phyloP scores from a whole-genome alignment of 352 stramenopile species.

The Phytopythium mirpurense region DNA sequence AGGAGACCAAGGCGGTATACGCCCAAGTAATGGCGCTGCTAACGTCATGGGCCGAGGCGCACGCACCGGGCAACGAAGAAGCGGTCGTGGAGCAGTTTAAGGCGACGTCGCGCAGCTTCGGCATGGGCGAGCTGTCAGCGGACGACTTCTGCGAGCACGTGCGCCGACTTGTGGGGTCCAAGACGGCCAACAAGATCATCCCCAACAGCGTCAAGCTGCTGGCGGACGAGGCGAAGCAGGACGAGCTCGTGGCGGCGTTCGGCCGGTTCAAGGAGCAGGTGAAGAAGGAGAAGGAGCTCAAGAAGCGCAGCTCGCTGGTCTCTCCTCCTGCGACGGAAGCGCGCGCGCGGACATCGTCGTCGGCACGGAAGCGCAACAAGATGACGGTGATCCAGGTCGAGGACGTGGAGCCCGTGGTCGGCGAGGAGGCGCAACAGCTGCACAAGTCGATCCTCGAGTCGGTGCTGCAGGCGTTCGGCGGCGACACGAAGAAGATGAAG shows the following conservation, averaged over 20 bases:
- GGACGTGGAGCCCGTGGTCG: slow-evolving; percentile 79
- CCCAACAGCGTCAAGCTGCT: slow-evolving; percentile 68
- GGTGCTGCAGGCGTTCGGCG: slow-evolving; percentile 62
- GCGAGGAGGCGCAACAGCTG: slow-evolving; percentile 72
- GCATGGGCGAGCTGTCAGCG: slow-evolving; percentile 54
- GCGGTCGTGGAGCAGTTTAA: slow-evolving; percentile 63
- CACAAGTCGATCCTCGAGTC: slow-evolving; percentile 83
- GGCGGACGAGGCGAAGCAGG: slow-evolving; percentile 47
- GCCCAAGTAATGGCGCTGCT: slow-evolving; percentile 62
- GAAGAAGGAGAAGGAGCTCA: slow-evolving; percentile 70
- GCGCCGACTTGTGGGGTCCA: slow-evolving; percentile 62
- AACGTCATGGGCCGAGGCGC: slow-evolving; percentile 50
- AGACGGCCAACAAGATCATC: slow-evolving; percentile 68
- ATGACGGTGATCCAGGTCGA: slow-evolving; percentile 44
- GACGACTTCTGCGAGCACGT: slow-evolving; percentile 74
- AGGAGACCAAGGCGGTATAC: slow-evolving; percentile 55
- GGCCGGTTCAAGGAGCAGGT: slow-evolving; percentile 61
- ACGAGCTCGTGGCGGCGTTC: slow-evolving; percentile 46
- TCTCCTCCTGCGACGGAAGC: slow-evolving; percentile 20
- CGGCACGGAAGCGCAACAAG: slow-evolving; percentile 41
- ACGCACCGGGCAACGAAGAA: slow-evolving; percentile 41
- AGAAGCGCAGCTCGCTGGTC: slow-evolving; percentile 45
- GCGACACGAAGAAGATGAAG: slow-evolving; percentile 84
- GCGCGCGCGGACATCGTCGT: slow-evolving; percentile 27
- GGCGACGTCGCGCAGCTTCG: slow-evolving; percentile 45